These are phyloP conservation scores for Brassica incana DNA, from an alignment of 345 rosid genomes.

Conservation along the genomic window DNA sequence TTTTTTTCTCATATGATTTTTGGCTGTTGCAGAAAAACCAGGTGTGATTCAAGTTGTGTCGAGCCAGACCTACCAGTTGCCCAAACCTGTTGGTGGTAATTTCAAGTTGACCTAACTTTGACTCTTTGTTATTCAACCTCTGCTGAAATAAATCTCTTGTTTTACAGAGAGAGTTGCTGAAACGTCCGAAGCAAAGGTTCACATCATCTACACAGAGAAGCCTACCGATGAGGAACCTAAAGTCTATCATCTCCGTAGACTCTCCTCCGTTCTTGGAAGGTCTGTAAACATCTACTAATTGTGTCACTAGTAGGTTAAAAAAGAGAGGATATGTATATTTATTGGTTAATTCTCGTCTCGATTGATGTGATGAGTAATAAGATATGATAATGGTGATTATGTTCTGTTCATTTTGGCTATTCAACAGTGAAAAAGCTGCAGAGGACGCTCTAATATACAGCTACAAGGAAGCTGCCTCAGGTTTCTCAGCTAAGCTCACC, in stretches of 20 bases:
- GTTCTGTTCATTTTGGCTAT: neutral
- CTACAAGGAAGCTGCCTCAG: constrained; percentile 78
- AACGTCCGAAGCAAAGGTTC: constrained; percentile 53
- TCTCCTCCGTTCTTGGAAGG: constrained; percentile 65
- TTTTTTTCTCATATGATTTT: neutral
- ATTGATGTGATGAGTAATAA: neutral
- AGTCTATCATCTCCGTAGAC: constrained; percentile 67
- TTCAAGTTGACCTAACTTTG: constrained; percentile 24
- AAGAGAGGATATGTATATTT: neutral
- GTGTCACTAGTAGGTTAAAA: neutral
- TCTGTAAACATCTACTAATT: neutral
- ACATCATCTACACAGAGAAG: constrained; percentile 78
- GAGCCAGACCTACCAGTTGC: constrained; percentile 62
- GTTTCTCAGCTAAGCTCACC: constrained; percentile 90
- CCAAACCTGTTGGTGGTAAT: constrained; percentile 39
- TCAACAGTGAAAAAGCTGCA: constrained; percentile 72
- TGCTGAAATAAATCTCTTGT: neutral
- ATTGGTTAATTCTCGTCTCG: neutral
- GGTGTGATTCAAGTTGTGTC: constrained; percentile 89
- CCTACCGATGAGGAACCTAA: constrained; percentile 66
- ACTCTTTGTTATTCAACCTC: constrained; percentile 21
- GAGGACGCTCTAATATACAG: constrained; percentile 72
- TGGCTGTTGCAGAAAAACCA: constrained; percentile 59
- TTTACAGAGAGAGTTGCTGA: constrained; percentile 12
- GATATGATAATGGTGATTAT: neutral